phyloP scores from a whole-genome alignment of 2,329 filamentous ascomycete species.

The Neofusicoccum kwambonambiense region DNA sequence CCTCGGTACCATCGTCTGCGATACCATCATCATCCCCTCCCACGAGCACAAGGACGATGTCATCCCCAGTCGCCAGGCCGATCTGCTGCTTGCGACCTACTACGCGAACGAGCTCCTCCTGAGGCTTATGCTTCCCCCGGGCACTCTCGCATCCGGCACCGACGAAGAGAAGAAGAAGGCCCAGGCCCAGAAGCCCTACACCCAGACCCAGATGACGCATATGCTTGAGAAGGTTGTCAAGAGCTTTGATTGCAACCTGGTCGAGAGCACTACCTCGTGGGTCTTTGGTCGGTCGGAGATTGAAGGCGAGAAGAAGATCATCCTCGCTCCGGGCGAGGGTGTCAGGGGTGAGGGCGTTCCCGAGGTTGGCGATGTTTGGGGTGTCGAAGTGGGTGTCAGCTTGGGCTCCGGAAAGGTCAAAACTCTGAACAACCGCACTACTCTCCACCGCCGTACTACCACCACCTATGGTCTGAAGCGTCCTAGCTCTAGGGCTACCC shows the following conservation, averaged over 20 bases:
- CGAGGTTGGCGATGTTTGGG: conserved; percentile 93
- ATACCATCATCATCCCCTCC: conserved; percentile 74
- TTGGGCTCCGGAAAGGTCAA: conserved; percentile 93
- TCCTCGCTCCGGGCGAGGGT: conserved; percentile 80
- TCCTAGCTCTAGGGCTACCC: conserved; percentile 80
- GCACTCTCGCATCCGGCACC: conserved; percentile 74
- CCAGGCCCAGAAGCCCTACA: conserved; percentile 74
- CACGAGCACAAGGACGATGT: conserved; percentile 61
- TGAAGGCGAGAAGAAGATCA: conserved; percentile 97
- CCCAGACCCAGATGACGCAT: conserved; percentile 81
- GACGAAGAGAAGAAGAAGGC: conserved; percentile 95
- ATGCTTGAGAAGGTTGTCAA: conserved; percentile 90
- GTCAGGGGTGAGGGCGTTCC: conserved; percentile 87
- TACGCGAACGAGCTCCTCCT: conserved; percentile 95
- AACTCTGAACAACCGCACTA: conserved; percentile 80
- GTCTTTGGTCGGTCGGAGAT: conserved; percentile 96
- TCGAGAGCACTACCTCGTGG: conserved; percentile 98
- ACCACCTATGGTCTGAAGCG: conserved; percentile 93
- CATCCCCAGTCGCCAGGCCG: conserved; percentile 75
- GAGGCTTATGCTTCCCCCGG: conserved; percentile 87
- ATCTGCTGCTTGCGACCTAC: conserved; percentile 86
- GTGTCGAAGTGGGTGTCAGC: conserved; percentile 92
- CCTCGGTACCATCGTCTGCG: conserved; percentile 93
- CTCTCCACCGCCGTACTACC: conserved; percentile 87
- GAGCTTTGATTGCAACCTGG: conserved; percentile 84